Evolutionary conservation across 2,329 filamentous ascomycete species (phyloP).

Genomic region (Diaporthe longicolla): DNA sequence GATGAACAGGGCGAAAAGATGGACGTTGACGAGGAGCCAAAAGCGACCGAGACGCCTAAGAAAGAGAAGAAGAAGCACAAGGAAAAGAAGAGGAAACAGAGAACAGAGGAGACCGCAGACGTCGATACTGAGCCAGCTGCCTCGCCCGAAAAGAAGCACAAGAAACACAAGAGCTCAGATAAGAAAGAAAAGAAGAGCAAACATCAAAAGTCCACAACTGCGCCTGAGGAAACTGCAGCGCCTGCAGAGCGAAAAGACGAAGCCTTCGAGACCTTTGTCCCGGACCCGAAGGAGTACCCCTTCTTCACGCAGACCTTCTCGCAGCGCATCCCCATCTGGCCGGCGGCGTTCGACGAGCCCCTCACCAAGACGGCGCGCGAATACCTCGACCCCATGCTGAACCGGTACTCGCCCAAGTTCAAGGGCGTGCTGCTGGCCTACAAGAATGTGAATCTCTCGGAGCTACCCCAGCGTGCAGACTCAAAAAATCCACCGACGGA

Average conservation of each 20-base stretch:
- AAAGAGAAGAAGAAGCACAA: conserved; percentile 51
- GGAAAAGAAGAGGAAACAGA: conserved; percentile 49
- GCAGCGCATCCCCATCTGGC: conserved; percentile 82
- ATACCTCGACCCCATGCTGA: conserved; percentile 80
- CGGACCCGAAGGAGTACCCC: conserved; percentile 69
- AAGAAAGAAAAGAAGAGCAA: conserved; percentile 46
- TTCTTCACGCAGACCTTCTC: conserved; percentile 86
- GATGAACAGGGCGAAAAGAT: conserved; percentile 41
- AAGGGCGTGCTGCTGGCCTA: conserved; percentile 83
- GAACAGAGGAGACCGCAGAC: conserved; percentile 47
- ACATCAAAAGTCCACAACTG: conserved; percentile 39
- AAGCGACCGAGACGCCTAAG: conserved; percentile 32
- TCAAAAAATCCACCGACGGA: conserved; percentile 61
- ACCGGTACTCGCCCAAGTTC: conserved; percentile 81
- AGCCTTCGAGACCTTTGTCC: conserved; percentile 53
- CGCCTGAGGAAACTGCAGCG: conserved; percentile 18
- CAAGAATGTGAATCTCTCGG: conserved; percentile 76
- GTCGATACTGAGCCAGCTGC: conserved; percentile 31
- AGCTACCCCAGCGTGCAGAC: conserved; percentile 66
- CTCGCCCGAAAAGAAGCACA: conserved; percentile 39
- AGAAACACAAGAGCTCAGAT: conserved; percentile 44
- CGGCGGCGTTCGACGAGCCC: conserved; percentile 77
- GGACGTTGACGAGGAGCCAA: conserved; percentile 39
- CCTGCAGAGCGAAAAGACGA: background rate
- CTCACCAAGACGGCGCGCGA: conserved; percentile 80